Conservation (phyloP, 495 filamentous ascomycete genomes). For the Amphirosellinia nigrospora region DNA sequence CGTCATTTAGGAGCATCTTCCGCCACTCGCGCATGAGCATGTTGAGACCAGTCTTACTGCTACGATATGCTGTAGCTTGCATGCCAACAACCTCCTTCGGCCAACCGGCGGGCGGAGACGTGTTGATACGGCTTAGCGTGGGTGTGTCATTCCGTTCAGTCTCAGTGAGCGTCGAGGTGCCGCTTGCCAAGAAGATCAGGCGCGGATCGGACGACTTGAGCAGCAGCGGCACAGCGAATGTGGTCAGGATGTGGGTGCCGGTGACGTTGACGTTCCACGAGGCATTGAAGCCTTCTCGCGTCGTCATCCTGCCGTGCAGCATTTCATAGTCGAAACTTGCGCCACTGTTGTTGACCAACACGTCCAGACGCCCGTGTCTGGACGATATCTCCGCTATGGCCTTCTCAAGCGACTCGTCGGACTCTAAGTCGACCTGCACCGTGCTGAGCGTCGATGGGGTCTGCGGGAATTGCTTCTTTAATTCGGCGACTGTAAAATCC, state of each 20-base stretch:
- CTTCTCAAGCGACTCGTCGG: conserved; percentile 57
- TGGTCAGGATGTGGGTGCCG: conserved; percentile 56
- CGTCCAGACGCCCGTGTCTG: conserved; percentile 55
- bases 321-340: conserved; percentile 45
- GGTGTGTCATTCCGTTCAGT: conserved; percentile 35
- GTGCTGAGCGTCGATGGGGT: conserved; percentile 42
- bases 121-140: conserved; percentile 36
- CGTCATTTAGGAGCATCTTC: conserved; percentile 59
- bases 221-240: conserved; percentile 52
- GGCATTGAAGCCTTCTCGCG: conserved; percentile 52
- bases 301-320: conserved; percentile 31
- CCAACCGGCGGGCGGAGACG: conserved; percentile 51
- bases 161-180: conserved; percentile 52
- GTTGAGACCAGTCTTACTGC: conserved; percentile 65
- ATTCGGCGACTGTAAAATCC: conserved; percentile 22
- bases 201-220: conserved; percentile 51
- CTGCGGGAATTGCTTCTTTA: conserved; percentile 45
- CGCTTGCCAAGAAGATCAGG: conserved; percentile 58
- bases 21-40: conserved; percentile 70
- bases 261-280: conserved; percentile 58
- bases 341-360: conserved; percentile 61
- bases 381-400: conserved; percentile 43
- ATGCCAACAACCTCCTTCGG: conserved; percentile 27
- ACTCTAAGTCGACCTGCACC: conserved; percentile 57
- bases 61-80: conserved; percentile 52